Percentiles rank a stretch among this genome's conserved stretches.
Evolutionary conservation across 129 eudicot species (phyloP).

Genomic region (Lonicera japonica): DNA sequence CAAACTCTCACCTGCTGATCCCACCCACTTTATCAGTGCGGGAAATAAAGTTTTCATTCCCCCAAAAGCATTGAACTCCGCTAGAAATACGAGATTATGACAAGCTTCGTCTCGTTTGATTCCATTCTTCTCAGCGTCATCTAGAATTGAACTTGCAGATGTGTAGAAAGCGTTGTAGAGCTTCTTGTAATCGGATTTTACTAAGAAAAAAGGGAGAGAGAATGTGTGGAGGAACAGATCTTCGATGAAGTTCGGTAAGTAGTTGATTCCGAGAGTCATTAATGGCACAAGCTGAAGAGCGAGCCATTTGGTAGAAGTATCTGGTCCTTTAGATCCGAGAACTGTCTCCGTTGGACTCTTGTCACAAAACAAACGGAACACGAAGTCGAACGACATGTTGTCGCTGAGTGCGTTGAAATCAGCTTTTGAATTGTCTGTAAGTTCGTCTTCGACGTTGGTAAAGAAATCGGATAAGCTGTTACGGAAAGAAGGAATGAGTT

Average conservation of each 20-base stretch:
- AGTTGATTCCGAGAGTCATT: constrained; percentile 34
- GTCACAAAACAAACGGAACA: constrained; percentile 44
- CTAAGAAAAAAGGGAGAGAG: constrained; percentile 32
- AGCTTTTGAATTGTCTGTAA: constrained; percentile 27
- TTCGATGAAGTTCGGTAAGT: constrained; percentile 36
- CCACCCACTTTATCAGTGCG: constrained; percentile 51
- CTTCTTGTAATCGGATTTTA: constrained; percentile 41
- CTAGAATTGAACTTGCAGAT: constrained; percentile 20
- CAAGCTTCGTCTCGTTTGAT: constrained; percentile 61
- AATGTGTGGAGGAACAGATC: constrained; percentile 45
- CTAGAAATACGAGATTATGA: constrained; percentile 53
- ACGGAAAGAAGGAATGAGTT: constrained; percentile 39
- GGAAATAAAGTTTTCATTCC: constrained; percentile 61
- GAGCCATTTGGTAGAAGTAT: constrained; percentile 29
- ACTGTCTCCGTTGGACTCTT: constrained; percentile 29
- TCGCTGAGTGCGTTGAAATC: constrained; percentile 36
- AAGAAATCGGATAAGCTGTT: constrained; percentile 23
- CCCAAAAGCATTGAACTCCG: constrained; percentile 60
- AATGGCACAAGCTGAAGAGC: constrained; percentile 48
- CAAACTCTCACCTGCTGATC: constrained; percentile 33
- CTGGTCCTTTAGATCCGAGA: constrained; percentile 36
- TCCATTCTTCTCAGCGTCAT: constrained; percentile 42
- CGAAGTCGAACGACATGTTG: constrained; percentile 47
- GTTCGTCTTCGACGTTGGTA: constrained; percentile 33
- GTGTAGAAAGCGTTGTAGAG: constrained; percentile 35